These are phyloP conservation scores for Solanum virginianum DNA, from an alignment of 257 asterid genomes.

Conservation along the genomic window DNA sequence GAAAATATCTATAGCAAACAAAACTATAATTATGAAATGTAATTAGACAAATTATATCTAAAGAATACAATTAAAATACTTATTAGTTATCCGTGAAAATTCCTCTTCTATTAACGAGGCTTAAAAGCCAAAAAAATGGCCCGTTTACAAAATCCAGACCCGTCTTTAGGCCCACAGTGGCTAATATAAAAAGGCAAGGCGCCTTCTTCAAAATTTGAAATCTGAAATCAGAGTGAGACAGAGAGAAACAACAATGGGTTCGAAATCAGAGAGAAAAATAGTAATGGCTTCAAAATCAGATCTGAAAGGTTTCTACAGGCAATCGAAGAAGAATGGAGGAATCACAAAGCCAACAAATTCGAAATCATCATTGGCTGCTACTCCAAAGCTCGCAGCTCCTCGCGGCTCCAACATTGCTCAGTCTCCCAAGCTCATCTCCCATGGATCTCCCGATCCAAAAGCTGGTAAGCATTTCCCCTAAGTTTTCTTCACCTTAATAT, in stretches of 20 bases:
- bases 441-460: slow-evolving; percentile 50
- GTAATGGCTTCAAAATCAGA: slow-evolving; percentile 26
- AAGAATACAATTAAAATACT: too few relatives aligned
- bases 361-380: not conserved
- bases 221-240: not conserved
- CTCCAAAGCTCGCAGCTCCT: slow-evolving; percentile 31
- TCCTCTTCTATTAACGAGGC: not conserved
- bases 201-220: not conserved
- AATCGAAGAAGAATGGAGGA: slow-evolving; percentile 38
- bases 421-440: slow-evolving; percentile 41
- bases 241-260: slow-evolving; percentile 2
- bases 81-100: too few relatives aligned
- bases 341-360: slow-evolving; percentile 24
- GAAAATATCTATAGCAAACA: too few relatives aligned
- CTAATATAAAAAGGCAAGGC: not conserved
- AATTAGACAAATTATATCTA: too few relatives aligned
- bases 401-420: slow-evolving; percentile 33
- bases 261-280: slow-evolving; percentile 35
- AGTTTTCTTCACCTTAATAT: not conserved
- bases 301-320: slow-evolving; percentile 62
- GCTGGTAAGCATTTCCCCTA: slow-evolving; percentile 12
- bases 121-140: not conserved
- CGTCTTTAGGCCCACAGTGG: not conserved
- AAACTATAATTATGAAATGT: too few relatives aligned
- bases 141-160: not conserved